Evolutionary conservation across 1,284 basidiomycete genomes (phyloP).

Genomic region (Fomitopsis pinicola): DNA sequence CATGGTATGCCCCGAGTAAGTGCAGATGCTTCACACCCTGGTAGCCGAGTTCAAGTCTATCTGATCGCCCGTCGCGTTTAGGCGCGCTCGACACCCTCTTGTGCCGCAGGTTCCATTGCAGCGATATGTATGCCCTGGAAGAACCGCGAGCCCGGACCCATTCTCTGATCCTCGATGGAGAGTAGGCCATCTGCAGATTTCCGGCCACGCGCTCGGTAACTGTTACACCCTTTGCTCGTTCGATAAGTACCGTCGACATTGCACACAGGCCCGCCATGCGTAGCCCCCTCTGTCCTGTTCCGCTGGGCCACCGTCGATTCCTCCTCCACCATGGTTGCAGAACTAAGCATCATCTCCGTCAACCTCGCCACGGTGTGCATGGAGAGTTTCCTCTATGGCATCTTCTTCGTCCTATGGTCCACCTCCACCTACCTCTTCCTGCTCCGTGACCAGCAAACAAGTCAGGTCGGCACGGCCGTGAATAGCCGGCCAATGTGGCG

Average conservation of each 20-base stretch:
- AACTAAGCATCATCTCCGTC: not conserved
- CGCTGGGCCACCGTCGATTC: constrained; percentile 2
- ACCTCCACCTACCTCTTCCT: constrained; percentile 2
- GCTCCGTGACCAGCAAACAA: not conserved
- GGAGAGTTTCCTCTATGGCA: constrained; percentile 6
- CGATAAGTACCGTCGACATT: not conserved
- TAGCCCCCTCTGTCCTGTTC: not conserved
- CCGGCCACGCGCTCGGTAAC: not conserved
- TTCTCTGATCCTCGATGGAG: not conserved
- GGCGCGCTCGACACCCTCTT: not conserved
- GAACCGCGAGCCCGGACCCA: not conserved
- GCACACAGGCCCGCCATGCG: not conserved
- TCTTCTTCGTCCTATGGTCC: constrained; percentile 1
- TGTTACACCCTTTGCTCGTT: not conserved
- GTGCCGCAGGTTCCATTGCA: not conserved
- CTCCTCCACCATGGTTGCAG: constrained; percentile 1
- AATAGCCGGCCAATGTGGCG: constrained; percentile 2
- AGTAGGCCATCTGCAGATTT: not conserved
- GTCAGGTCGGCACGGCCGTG: not conserved
- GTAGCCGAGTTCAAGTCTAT: not conserved
- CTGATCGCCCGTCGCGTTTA: not conserved
- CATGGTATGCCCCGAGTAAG: not conserved
- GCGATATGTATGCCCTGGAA: not conserved
- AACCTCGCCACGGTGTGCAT: constrained; percentile 4
- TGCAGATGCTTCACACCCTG: not conserved